Base-by-base conservation (phyloP, 495 filamentous ascomycete genomes). In the Penicillium daleae region DNA sequence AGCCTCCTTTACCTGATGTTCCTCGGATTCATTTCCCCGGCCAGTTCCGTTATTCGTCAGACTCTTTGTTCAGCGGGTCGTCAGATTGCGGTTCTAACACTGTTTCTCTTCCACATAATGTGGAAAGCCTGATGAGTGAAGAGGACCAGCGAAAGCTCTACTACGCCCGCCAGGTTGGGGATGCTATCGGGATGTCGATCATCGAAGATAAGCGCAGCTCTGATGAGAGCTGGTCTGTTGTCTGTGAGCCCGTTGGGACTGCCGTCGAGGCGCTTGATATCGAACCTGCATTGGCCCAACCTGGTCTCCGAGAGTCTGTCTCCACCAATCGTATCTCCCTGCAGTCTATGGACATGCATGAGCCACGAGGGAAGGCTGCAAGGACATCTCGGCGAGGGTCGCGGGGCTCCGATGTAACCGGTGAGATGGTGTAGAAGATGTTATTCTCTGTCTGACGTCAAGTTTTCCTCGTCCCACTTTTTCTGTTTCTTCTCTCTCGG, bases 61-160 rank as follows among this genome's bases (percentile, higher is more conserved):
- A 97, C 44, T 93, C 89, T 42, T 76, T 85, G 29, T 71, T 86
- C 53, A 91, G 55, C 15, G 61, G 21, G 17, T 71, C 89, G 0
- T 80, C 75, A 0, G 82, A 80, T 17, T 89, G 85, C 4, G 84
- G 78, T 3, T 80, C 74, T 48, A 86, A 86, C 62, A 90, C 88
- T 0, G 80, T 95, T 22, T 89, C 87, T 65, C 73, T 91, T 67
- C 92, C 93, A 3, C 83, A 85, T 22, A 85, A 88, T 39, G 90
- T 97, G 9, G 94, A 97, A 63, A 92, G 86, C 70, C 84, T 96
- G 65, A 90, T 95, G 86, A 89, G 85, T 40, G 89, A 90, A 24
- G 89, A 93, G 74, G 90, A 93, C 66, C 79, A 85, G 31, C 82
- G 80, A 61, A 93, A 91, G 69, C 87, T 90, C 58, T 80, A 85